Evolutionary conservation across 495 filamentous ascomycete species (phyloP), one percentile per base, ranked within the genome.

Genomic region (Aspergillus incahuasiensis): DNA sequence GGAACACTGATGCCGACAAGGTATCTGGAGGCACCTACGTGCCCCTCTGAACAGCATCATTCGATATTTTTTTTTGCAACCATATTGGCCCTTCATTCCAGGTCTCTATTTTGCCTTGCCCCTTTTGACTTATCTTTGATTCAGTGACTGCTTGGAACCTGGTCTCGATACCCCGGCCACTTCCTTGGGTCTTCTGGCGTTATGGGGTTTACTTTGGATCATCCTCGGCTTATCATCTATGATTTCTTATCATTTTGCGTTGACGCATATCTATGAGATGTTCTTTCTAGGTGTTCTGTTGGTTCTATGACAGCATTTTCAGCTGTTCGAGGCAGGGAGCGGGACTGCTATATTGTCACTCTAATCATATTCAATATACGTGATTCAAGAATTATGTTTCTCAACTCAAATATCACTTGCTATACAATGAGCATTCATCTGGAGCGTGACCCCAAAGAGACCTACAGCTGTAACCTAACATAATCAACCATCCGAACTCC

Each of bases 281-380:
- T 35, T 6, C 38, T 52, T 55, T 48, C 54, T 48, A 63, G 54
- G 54, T 47, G 44, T 55, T 61, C 45, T 60, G 53, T 50, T 51
- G 51, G 30, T 15, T 54, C 20, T 16, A 22, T 11, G 20, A 34
- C 18, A 42, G 21, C 9, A 24, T 19, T 41, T 28, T 52, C 5
- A 38, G 21, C 12, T 41, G 35, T 28, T 30, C 16, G 18, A 24
- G 34, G 18, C 16, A 9, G 30, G 32, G 19, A 11, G 24, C 15
- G 30, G 15, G 4, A 21, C 7, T 25, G 11, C 3, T 21, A 43
- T 43, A 52, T 7, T 43, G 41, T 42, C n/a, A 39, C 20, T 11
- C 18, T 52, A 52, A 52, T 52, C 24, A 30, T 41, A 19, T 42
- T n/a, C 15, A 43, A 28, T 52, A 40, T 40, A 41, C 38, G 19